Conservation (phyloP, 179 eudicot species). For the Amaranthus tricolor region DNA sequence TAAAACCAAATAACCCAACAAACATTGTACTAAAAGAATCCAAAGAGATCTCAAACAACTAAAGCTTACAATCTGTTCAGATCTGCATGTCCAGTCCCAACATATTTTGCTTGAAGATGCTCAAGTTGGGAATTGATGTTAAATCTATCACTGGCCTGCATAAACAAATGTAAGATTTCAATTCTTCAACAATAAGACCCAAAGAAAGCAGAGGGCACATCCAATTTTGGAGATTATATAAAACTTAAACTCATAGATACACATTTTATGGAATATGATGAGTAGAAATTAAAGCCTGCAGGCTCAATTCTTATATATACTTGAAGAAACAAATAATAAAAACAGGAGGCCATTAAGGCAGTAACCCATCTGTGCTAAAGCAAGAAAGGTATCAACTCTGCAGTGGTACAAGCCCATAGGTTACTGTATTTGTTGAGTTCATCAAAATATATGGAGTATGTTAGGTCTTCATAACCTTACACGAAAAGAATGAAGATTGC, state of each 20-base stretch:
- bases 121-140: constrained; percentile 96
- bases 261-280: background rate
- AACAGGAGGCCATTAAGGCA: background rate
- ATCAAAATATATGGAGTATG: too few relatives aligned
- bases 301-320: background rate
- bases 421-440: background rate
- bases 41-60: background rate
- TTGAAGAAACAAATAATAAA: background rate
- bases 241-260: background rate
- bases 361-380: background rate
- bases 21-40: background rate
- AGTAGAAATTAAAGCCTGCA: background rate
- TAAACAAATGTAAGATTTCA: background rate
- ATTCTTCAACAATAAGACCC: constrained; percentile 2
- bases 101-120: constrained; percentile 95
- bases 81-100: constrained; percentile 95
- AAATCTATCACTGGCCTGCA: constrained; percentile 94
- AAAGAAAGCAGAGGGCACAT: background rate
- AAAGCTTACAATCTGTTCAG: constrained; percentile 72
- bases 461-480: background rate
- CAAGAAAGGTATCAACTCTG: too few relatives aligned
- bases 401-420: background rate
- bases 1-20: constrained; percentile 5
- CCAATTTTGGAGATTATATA: background rate
- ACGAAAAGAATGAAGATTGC: background rate